Evolutionary conservation across 1,284 basidiomycete species (phyloP).

Genomic region (Paramarasmius palmivorus): DNA sequence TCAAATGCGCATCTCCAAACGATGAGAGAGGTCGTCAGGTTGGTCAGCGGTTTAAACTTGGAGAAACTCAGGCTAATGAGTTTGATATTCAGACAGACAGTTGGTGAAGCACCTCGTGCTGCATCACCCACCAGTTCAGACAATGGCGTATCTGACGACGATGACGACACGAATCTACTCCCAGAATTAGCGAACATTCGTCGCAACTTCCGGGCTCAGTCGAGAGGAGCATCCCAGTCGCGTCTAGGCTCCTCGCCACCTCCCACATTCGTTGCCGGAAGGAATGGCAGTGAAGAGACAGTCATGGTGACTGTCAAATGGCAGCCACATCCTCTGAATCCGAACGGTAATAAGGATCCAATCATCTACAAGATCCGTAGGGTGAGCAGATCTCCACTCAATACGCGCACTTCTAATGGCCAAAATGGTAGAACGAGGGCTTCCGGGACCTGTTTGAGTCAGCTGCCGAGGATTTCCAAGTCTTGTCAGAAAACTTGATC

Average conservation of each 20-base stretch:
- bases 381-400: slow-evolving; percentile 37
- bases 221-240: slow-evolving; percentile 11
- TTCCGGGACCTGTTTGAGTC: slow-evolving; percentile 63
- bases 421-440: slow-evolving; percentile 49
- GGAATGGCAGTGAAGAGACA: slow-evolving; percentile 31
- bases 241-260: slow-evolving; percentile 24
- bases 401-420: not conserved
- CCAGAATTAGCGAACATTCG: slow-evolving; percentile 64
- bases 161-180: slow-evolving; percentile 56
- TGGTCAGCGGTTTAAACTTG: slow-evolving; percentile 18
- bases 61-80: not conserved
- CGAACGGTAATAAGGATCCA: slow-evolving; percentile 33
- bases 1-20: slow-evolving; percentile 49
- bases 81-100: slow-evolving; percentile 38
- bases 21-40: slow-evolving; percentile 62
- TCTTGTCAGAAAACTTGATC: slow-evolving; percentile 51
- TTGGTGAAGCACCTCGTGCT: slow-evolving; percentile 40
- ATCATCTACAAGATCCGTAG: slow-evolving; percentile 59
- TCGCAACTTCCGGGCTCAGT: slow-evolving; percentile 24
- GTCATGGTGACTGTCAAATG: slow-evolving; percentile 59
- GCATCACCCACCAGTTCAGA: slow-evolving; percentile 41
- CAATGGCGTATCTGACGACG: slow-evolving; percentile 27
- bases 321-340: slow-evolving; percentile 60
- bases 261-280: slow-evolving; percentile 26
- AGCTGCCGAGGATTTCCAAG: slow-evolving; percentile 56